Percentiles rank a stretch among this genome's conserved stretches.
phyloP scores from a whole-genome alignment of 306 rosid species.

The Lathyrus aphaca region DNA sequence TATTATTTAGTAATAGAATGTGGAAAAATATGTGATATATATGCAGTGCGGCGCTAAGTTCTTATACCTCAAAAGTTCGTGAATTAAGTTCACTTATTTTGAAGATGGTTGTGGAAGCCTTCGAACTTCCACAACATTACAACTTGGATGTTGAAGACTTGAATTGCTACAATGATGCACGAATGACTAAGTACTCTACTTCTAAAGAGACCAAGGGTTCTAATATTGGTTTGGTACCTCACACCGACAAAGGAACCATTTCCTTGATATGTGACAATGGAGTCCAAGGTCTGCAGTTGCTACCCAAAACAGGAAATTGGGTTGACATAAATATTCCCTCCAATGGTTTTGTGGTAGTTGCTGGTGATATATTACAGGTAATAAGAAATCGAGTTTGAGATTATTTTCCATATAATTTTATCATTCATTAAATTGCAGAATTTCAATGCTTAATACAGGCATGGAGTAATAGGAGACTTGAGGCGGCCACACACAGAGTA shows the following conservation, averaged over 20 bases:
- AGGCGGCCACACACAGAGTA: conserved; percentile 54
- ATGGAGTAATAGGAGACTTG: conserved; percentile 60
- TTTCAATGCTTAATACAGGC: conserved; percentile 33
- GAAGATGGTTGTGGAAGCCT: conserved; percentile 52
- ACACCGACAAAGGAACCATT: conserved; percentile 49
- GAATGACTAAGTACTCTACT: conserved; percentile 49
- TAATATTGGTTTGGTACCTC: conserved; percentile 42
- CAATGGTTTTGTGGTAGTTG: conserved; percentile 37
- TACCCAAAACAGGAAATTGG: conserved; percentile 56
- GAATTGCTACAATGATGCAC: conserved; percentile 18
- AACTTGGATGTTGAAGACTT: conserved; percentile 35
- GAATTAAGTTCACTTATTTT: conserved; percentile 34
- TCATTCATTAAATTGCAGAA: too few species aligned
- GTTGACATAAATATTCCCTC: conserved; percentile 37
- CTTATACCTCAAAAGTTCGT: conserved; percentile 43
- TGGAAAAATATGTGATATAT: background rate
- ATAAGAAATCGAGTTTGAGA: too few species aligned
- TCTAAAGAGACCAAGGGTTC: conserved; percentile 31
- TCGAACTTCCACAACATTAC: conserved; percentile 43
- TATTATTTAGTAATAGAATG: too few species aligned
- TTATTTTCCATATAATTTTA: too few species aligned
- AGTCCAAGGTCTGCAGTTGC: conserved; percentile 54
- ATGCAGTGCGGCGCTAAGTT: conserved; percentile 45
- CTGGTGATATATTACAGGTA: conserved; percentile 59
- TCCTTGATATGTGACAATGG: conserved; percentile 53